Evolutionary conservation across 768 basidiomycete species (phyloP), one percentile per base, ranked within the genome.

Genomic region (Kwoniella europaea): DNA sequence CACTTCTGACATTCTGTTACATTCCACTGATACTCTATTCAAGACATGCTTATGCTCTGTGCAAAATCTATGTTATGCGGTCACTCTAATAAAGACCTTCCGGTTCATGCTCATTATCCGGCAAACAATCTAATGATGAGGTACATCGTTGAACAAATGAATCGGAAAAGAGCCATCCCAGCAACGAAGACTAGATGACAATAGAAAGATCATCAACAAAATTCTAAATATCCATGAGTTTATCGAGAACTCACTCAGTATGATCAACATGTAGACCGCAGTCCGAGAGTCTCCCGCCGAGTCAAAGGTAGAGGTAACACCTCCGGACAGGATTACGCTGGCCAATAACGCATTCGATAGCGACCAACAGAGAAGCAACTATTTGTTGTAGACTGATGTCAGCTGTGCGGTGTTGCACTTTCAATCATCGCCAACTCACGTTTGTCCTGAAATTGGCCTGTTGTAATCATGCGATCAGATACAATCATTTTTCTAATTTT

Each of bases 131-230:
- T 44, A 60, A 83, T 55, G 35, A 83, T 74, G 22, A 80, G 65
- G 61, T 84, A 90, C 46, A 88, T 78, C 2, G 88, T 89, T 10
- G 89, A 89, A 35, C 88, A 89, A 15, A 86, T 69, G 67, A 91
- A 87, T 18, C 90, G 86, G 87, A 90, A 82, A 7, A 81, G 66
- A 22, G 78, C 74, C 71, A 82, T 83, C 5, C 77, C 82, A 16
- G 82, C 79, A 10, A 83, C 81, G 53, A 83, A 83, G 54, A 83
- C 78, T 80, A 46, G 5, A 18, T n/a, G n/a, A 35, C 12, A 1
- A 43, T 29, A 15, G 57, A 55, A 41, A 27, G 22, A 35, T 6
- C 54, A 41, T 53, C 29, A 24, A 65, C 18, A 27, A 3, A 27
- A 3, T 27, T 2, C 4, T 3, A 27, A 27, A 27, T 3, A 27